Percentiles rank a stretch among this genome's conserved stretches.
Evolutionary conservation across 2,329 filamentous ascomycete species (phyloP).

Genomic region (Fusarium verticillioides): DNA sequence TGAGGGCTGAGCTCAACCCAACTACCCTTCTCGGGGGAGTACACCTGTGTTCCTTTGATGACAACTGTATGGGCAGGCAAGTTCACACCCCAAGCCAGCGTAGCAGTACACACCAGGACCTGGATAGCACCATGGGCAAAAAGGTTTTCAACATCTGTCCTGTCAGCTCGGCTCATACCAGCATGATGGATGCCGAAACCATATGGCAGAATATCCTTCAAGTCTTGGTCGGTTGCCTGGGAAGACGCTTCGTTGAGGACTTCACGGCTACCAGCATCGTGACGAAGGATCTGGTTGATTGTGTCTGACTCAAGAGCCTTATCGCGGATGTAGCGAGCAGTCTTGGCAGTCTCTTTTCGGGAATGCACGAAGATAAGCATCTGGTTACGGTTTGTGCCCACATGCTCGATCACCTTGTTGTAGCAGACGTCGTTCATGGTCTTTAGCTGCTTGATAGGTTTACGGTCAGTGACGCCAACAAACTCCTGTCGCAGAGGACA

Average conservation of each 20-base stretch:
- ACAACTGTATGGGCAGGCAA: conserved; percentile 97
- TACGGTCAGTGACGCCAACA: conserved; percentile 96
- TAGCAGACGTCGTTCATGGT: conserved; percentile 99
- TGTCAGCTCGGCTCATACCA: conserved; percentile 95
- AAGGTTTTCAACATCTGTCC: conserved; percentile 93
- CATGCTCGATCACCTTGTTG: conserved; percentile 95
- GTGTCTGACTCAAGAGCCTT: conserved; percentile 98
- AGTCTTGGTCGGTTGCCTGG: conserved; percentile 82
- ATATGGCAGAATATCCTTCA: conserved; percentile 95
- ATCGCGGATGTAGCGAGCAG: conserved; percentile 93
- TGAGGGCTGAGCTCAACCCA: conserved; percentile 98
- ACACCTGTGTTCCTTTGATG: conserved; percentile 98
- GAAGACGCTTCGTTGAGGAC: conserved; percentile 87
- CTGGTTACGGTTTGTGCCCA: conserved; percentile 91
- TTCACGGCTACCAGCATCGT: conserved; percentile 90
- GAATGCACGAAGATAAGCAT: conserved; percentile 99
- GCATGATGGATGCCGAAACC: conserved; percentile 99
- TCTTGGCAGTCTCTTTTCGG: conserved; percentile 97
- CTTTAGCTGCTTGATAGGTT: conserved; percentile 98
- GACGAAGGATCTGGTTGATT: conserved; percentile 93
- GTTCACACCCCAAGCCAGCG: conserved; percentile 99
- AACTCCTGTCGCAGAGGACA: conserved; percentile 97
- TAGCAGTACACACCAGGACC: conserved; percentile 96
- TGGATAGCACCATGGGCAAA: conserved; percentile 93
- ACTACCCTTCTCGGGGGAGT: conserved; percentile 97